Conservation (phyloP, 2,329 filamentous ascomycete genomes). For the Trichoderma asperellum region DNA sequence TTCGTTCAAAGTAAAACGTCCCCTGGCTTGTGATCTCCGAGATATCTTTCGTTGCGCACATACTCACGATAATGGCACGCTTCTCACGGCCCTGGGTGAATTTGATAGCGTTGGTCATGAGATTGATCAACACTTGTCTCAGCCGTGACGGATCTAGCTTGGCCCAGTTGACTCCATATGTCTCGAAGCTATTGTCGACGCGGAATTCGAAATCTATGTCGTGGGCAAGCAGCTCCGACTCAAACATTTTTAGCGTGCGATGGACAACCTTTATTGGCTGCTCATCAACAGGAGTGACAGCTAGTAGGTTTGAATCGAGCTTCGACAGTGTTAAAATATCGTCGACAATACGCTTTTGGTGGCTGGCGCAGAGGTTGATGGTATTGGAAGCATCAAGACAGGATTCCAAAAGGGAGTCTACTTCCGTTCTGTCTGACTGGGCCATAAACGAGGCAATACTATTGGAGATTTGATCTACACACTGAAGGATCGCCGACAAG, state of each 20-base stretch:
- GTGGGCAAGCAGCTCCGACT: conserved; percentile 72
- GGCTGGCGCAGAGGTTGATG: conserved; percentile 77
- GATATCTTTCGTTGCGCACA: conserved; percentile 64
- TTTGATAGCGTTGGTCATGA: conserved; percentile 70
- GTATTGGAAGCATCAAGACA: conserved; percentile 79
- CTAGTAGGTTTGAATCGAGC: conserved; percentile 70
- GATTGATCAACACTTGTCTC: conserved; percentile 75
- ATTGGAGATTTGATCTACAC: conserved; percentile 70
- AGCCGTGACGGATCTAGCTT: conserved; percentile 75
- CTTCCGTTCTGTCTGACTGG: conserved; percentile 46
- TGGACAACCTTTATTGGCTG: conserved; percentile 71
- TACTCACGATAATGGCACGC: conserved; percentile 63
- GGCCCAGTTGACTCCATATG: conserved; percentile 70
- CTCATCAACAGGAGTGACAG: conserved; percentile 71
- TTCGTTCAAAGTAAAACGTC: conserved; percentile 53
- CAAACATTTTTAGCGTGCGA: conserved; percentile 76
- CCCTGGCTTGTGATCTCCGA: conserved; percentile 46
- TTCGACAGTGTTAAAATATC: conserved; percentile 70
- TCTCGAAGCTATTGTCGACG: conserved; percentile 68
- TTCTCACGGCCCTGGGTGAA: conserved; percentile 65
- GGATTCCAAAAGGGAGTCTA: conserved; percentile 55
- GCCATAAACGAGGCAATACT: conserved; percentile 51
- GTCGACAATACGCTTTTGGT: conserved; percentile 74
- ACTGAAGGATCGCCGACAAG: conserved; percentile 73
- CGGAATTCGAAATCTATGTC: conserved; percentile 72